A percentile compares a stretch with the other conserved stretches of the same genome.
phyloP scores from a whole-genome alignment of 2,329 filamentous ascomycete species.

The Beauveria sp. region DNA sequence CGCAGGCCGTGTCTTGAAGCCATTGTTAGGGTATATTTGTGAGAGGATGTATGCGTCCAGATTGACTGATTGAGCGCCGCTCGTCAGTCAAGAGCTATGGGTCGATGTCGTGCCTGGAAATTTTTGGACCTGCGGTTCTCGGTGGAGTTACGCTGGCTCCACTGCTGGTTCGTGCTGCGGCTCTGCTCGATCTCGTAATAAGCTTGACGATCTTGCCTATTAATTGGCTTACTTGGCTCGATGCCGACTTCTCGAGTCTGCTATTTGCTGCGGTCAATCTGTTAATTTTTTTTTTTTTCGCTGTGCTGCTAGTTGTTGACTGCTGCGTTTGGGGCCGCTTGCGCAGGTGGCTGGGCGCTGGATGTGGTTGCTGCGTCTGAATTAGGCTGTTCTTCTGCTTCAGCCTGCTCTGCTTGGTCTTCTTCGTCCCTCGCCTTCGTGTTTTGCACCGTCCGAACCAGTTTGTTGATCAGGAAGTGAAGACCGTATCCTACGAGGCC shows the following conservation, averaged over 20 bases:
- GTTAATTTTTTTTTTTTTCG: background rate
- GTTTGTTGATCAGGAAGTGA: background rate
- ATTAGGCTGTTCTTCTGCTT: background rate
- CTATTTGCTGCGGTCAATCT: background rate
- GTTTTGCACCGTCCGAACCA: background rate
- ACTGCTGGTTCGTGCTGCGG: background rate
- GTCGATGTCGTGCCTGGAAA: constrained; percentile 2
- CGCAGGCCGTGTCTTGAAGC: constrained; percentile 21
- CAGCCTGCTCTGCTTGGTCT: background rate
- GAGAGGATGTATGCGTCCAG: background rate
- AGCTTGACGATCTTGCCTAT: background rate
- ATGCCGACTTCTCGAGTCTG: background rate
- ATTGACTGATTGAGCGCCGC: background rate
- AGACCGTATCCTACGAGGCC: background rate
- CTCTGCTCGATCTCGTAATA: background rate
- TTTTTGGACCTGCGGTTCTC: constrained; percentile 1
- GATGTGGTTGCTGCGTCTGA: background rate
- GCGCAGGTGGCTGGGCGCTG: background rate
- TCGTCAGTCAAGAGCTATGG: background rate
- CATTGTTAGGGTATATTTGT: background rate
- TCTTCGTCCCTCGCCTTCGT: constrained; percentile 4
- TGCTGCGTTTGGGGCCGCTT: background rate
- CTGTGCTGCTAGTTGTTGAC: background rate
- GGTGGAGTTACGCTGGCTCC: background rate
- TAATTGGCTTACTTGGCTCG: background rate